phyloP scores from a whole-genome alignment of 1,139 yeast species.

The Candida pseudocylindracea region DNA sequence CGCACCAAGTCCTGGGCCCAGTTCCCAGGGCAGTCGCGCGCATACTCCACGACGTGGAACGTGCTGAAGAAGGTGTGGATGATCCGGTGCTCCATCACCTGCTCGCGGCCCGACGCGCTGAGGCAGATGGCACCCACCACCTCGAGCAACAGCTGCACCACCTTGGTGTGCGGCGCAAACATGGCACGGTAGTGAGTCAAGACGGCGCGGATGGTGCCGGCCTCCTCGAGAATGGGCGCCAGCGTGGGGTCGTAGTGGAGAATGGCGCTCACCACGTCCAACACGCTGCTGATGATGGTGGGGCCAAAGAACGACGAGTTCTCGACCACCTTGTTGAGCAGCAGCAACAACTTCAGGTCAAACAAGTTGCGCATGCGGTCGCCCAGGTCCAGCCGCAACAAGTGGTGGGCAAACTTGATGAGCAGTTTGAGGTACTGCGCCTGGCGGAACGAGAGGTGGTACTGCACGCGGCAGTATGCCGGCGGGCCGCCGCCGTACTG shows the following conservation, averaged over 20 bases:
- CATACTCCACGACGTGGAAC: slow-evolving; percentile 22
- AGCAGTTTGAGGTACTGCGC: slow-evolving; percentile 32
- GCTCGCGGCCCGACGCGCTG: slow-evolving; percentile 47
- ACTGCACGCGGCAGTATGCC: slow-evolving; percentile 19
- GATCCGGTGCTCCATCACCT: slow-evolving; percentile 23
- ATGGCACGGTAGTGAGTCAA: slow-evolving; percentile 29
- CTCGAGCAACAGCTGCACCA: slow-evolving; percentile 46
- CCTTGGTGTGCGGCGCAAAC: slow-evolving; percentile 32
- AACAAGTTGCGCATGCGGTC: slow-evolving; percentile 70
- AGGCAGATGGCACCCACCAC: slow-evolving; percentile 69
- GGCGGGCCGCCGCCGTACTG: slow-evolving; percentile 30
- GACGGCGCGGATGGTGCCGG: slow-evolving; percentile 46
- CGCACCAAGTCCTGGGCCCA: slow-evolving; percentile 11
- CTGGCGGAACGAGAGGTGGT: slow-evolving; percentile 39
- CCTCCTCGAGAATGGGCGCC: slow-evolving; percentile 59
- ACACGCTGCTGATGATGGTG: slow-evolving; percentile 35
- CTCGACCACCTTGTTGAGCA: slow-evolving; percentile 36
- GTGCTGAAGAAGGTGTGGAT: slow-evolving; percentile 27
- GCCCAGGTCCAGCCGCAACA: slow-evolving; percentile 55
- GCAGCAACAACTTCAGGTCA: slow-evolving; percentile 53
- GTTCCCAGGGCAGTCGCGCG: slow-evolving; percentile 5
- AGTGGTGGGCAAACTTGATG: slow-evolving; percentile 38
- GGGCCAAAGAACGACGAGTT: slow-evolving; percentile 49
- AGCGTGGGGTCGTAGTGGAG: slow-evolving; percentile 89
- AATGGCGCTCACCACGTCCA: slow-evolving; percentile 49